phyloP scores from a whole-genome alignment of 2,329 filamentous ascomycete genomes.

The Cladosporium sp. region DNA sequence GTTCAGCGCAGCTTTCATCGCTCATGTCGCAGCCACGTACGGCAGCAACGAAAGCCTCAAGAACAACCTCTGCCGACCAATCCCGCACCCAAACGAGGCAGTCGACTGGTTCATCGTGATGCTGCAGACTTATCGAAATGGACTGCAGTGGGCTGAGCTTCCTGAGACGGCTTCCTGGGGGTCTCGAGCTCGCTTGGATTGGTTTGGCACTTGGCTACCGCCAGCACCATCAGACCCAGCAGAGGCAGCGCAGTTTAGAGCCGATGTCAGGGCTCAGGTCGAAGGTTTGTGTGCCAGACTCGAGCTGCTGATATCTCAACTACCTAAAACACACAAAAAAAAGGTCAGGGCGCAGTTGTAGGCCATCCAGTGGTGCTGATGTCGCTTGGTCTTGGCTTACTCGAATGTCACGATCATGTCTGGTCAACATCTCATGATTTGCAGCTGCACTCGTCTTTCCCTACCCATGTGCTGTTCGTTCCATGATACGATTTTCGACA shows the following conservation, averaged over 20 bases:
- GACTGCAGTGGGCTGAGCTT: slow-evolving; percentile 11
- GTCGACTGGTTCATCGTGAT: slow-evolving; percentile 11
- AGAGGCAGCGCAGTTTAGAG: not conserved
- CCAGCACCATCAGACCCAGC: not conserved
- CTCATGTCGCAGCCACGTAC: slow-evolving; percentile 18
- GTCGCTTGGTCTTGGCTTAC: too few species aligned
- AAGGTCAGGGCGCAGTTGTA: too few species aligned
- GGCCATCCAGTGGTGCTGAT: too few species aligned
- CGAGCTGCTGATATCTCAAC: not conserved
- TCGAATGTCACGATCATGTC: too few species aligned
- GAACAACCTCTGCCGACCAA: slow-evolving; percentile 14
- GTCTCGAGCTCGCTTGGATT: slow-evolving; percentile 14
- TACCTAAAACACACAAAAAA: not conserved
- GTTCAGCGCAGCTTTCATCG: slow-evolving; percentile 21
- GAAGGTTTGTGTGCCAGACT: slow-evolving; percentile 10
- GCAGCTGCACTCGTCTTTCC: too few species aligned
- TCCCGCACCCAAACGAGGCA: slow-evolving; percentile 16
- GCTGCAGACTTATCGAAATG: slow-evolving; percentile 10
- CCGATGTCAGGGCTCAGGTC: not conserved
- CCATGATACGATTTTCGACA: too few species aligned
- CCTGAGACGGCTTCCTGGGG: slow-evolving; percentile 15
- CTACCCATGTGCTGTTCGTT: too few species aligned
- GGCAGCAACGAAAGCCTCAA: slow-evolving; percentile 8
- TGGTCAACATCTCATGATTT: too few species aligned
- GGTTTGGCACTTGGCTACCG: slow-evolving; percentile 8